Conservation (phyloP, 371 early-diverging fungal species). For the Phascolomyces articulosus region DNA sequence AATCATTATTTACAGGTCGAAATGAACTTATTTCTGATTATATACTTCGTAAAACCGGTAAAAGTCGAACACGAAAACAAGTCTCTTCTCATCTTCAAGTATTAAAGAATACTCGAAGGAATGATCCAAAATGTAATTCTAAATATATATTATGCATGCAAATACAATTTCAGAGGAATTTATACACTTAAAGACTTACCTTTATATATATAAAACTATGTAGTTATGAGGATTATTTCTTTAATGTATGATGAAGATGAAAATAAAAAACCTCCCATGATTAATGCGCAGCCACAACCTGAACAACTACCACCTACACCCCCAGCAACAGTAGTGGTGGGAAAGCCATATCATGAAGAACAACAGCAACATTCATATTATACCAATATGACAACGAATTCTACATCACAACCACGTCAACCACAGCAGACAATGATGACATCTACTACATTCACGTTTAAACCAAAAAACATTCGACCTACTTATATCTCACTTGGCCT, state of each 20-base stretch:
- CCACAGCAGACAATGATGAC: too few species aligned
- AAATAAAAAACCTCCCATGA: slow-evolving; percentile 18
- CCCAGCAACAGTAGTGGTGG: slow-evolving; percentile 4
- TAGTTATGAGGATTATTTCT: slow-evolving; percentile 49
- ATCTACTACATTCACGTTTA: not conserved
- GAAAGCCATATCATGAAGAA: not conserved
- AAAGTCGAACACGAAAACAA: slow-evolving; percentile 74
- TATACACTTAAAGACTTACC: too few species aligned
- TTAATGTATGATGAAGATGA: slow-evolving; percentile 43
- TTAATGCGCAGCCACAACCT: not conserved
- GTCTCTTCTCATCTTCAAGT: slow-evolving; percentile 85
- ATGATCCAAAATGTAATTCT: slow-evolving; percentile 57
- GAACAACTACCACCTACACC: not conserved
- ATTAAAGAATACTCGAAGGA: slow-evolving; percentile 73
- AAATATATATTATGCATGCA: too few species aligned
- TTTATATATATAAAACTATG: too few species aligned
- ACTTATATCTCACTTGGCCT: not conserved
- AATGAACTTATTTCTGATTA: slow-evolving; percentile 81
- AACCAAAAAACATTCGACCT: not conserved
- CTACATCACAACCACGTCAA: too few species aligned
- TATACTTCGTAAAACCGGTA: slow-evolving; percentile 68
- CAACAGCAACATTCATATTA: not conserved
- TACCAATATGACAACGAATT: too few species aligned
- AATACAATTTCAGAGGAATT: too few species aligned
- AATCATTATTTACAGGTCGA: slow-evolving; percentile 59